These are phyloP conservation scores for Guyanaporus albipodus DNA, from an alignment of 768 basidiomycete genomes.

Conservation along the genomic window DNA sequence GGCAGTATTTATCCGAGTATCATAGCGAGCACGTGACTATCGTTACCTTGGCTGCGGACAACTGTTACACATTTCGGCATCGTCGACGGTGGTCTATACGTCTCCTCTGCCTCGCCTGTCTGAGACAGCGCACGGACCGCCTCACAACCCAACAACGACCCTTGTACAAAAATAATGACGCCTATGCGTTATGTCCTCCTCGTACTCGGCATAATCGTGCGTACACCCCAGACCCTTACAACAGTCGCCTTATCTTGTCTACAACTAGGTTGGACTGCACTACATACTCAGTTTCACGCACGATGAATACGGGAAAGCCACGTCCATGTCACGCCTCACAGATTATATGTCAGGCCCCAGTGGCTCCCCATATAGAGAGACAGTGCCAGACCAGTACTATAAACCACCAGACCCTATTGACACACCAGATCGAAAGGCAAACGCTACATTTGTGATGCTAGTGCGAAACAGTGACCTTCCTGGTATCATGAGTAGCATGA, in stretches of 20 bases:
- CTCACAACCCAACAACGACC: background rate
- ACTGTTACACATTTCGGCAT: background rate
- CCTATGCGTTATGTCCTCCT: conserved; percentile 56
- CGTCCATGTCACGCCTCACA: conserved; percentile 34
- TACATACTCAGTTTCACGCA: conserved; percentile 42
- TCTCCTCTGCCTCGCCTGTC: no score
- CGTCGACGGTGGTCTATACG: background rate
- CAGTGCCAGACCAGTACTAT: conserved; percentile 60
- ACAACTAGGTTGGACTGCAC: conserved; percentile 35
- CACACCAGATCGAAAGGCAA: conserved; percentile 58
- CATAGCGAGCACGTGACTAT: background rate
- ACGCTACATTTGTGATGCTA: conserved; percentile 81
- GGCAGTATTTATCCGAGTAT: background rate
- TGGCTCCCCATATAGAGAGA: conserved; percentile 50
- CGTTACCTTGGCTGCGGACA: background rate
- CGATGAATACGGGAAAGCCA: conserved; percentile 40
- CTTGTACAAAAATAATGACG: conserved; percentile 46
- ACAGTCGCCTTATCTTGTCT: conserved; percentile 7
- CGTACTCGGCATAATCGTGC: conserved; percentile 43
- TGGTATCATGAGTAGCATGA: conserved; percentile 60
- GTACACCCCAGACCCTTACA: conserved; percentile 16
- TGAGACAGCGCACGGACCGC: no score
- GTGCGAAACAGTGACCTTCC: conserved; percentile 62
- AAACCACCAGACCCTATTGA: conserved; percentile 34
- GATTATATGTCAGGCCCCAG: conserved; percentile 20